phyloP scores from a whole-genome alignment of 805 yeast genomes.

The Ogataea zsoltii region DNA sequence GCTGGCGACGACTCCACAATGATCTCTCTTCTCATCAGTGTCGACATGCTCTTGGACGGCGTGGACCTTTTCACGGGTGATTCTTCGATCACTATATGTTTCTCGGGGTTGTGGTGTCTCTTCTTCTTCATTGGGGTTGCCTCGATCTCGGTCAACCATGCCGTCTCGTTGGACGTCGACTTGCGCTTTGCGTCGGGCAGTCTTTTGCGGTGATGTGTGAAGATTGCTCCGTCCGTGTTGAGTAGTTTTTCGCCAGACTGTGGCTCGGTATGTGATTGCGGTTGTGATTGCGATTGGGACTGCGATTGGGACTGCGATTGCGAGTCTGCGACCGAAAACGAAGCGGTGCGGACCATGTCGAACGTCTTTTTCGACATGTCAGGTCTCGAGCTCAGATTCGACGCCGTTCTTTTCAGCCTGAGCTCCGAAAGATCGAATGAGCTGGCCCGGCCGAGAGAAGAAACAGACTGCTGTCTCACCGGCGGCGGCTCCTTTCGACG shows the following conservation, averaged over 20 bases:
- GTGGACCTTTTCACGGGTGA: constrained; percentile 22
- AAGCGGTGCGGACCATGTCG: constrained; percentile 31
- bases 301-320: constrained; percentile 6
- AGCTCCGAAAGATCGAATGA: constrained; percentile 16
- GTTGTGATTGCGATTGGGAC: constrained; percentile 9
- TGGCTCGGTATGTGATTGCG: neutral
- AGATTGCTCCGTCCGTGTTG: constrained; percentile 14
- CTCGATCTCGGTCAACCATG: constrained; percentile 31
- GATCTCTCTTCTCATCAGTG: constrained; percentile 6
- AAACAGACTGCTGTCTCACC: neutral
- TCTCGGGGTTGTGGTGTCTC: neutral
- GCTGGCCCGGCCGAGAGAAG: neutral
- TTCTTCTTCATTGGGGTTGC: constrained; percentile 31
- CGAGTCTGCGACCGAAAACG: constrained; percentile 17
- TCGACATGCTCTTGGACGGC: constrained; percentile 10
- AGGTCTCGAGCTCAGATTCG: constrained; percentile 21
- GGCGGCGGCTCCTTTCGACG: constrained; percentile 3
- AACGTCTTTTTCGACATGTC: constrained; percentile 34
- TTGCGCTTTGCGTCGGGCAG: constrained; percentile 12
- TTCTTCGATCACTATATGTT: constrained; percentile 20
- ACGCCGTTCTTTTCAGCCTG: constrained; percentile 26
- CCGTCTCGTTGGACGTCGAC: no score
- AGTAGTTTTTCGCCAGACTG: no score
- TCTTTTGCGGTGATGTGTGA: constrained; percentile 22
- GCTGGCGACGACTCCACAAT: constrained; percentile 11